phyloP scores from a whole-genome alignment of 768 basidiomycete genomes.

The Polyporus arcularius region DNA sequence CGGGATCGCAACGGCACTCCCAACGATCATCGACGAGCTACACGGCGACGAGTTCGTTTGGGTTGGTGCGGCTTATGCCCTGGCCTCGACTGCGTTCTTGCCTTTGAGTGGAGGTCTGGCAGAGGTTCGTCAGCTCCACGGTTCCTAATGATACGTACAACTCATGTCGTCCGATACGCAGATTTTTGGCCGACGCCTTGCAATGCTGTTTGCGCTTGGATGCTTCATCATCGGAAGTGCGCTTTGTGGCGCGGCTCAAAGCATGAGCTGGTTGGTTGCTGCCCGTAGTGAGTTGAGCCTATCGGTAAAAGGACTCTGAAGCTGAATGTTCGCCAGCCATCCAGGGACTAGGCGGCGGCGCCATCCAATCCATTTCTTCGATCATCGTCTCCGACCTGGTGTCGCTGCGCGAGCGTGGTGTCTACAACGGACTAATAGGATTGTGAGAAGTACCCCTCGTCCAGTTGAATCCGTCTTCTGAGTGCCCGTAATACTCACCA shows the following conservation, averaged over 20 bases:
- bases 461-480: neutral
- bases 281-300: slow-evolving; percentile 27
- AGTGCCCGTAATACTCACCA: neutral
- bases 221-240: slow-evolving; percentile 44
- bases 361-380: slow-evolving; percentile 22
- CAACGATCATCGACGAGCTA: slow-evolving; percentile 11
- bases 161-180: neutral
- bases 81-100: slow-evolving; percentile 37
- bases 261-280: slow-evolving; percentile 42
- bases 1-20: slow-evolving; percentile 8
- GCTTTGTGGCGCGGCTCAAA: slow-evolving; percentile 39
- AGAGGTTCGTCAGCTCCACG: slow-evolving; percentile 2
- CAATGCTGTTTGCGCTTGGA: slow-evolving; percentile 31
- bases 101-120: slow-evolving; percentile 25
- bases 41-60: slow-evolving; percentile 25
- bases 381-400: slow-evolving; percentile 30
- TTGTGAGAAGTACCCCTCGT: neutral
- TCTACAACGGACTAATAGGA: slow-evolving; percentile 18
- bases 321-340: slow-evolving; percentile 23
- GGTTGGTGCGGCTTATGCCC: slow-evolving; percentile 36
- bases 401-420: slow-evolving; percentile 36
- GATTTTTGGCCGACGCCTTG: slow-evolving; percentile 35
- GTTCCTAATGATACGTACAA: too few relatives aligned
- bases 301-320: neutral
- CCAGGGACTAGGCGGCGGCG: slow-evolving; percentile 30